Evolutionary conservation across 2,329 filamentous ascomycete species (phyloP).

Genomic region (Colletotrichum lindemuthianum): DNA sequence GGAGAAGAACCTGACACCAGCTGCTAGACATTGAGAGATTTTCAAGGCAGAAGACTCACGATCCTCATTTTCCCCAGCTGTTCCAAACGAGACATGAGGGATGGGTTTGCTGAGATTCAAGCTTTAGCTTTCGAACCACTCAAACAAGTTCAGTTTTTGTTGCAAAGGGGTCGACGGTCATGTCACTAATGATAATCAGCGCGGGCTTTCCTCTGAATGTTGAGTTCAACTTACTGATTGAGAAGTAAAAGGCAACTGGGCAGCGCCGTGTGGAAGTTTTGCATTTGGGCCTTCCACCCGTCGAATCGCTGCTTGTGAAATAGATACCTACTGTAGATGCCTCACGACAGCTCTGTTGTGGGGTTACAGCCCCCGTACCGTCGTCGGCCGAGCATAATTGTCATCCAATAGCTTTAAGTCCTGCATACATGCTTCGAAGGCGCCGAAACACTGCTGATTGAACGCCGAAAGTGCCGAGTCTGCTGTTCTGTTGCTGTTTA

Average conservation of each 20-base stretch:
- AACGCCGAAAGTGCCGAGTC: neutral
- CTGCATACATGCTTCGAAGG: neutral
- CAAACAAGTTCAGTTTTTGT: no score
- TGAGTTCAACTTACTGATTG: slow-evolving; percentile 4
- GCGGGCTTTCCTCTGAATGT: no score
- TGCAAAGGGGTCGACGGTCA: no score
- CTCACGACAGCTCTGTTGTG: neutral
- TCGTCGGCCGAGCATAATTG: neutral
- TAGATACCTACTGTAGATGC: neutral
- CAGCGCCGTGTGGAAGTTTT: neutral
- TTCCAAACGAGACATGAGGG: no score
- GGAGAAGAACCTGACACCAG: no score
- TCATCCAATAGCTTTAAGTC: neutral
- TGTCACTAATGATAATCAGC: no score
- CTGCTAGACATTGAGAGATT: no score
- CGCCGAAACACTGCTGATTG: neutral
- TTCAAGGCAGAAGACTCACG: no score
- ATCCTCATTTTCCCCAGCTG: no score
- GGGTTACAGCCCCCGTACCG: rapidly evolving
- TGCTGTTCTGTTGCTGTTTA: neutral
- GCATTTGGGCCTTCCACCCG: neutral
- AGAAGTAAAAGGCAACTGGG: neutral
- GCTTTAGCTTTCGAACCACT: no score
- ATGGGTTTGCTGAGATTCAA: no score
- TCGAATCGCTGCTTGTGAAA: neutral